Evolutionary conservation across 2,329 filamentous ascomycete species (phyloP).

Genomic region (Ceratocystis albifundus): DNA sequence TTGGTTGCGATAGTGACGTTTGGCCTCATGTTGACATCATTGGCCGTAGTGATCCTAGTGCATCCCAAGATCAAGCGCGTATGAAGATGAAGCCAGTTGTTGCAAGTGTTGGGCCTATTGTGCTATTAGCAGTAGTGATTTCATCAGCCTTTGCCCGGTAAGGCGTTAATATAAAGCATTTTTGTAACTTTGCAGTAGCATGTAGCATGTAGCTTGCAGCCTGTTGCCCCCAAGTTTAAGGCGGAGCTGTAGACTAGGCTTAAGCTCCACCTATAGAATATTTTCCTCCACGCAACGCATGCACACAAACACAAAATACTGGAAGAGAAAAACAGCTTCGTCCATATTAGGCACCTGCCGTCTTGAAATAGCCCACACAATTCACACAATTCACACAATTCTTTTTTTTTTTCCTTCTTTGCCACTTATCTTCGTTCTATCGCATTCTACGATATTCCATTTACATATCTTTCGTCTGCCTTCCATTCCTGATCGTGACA

Average conservation of each 20-base stretch:
- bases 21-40: conserved; percentile 48
- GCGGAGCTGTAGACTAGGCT: conserved; percentile 9
- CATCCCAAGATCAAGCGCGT: conserved; percentile 30
- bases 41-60: conserved; percentile 49
- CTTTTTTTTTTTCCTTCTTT: background rate
- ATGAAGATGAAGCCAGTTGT: background rate
- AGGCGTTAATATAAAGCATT: background rate
- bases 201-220: background rate
- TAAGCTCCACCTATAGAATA: conserved; percentile 1
- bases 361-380: background rate
- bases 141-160: background rate
- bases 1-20: conserved; percentile 55
- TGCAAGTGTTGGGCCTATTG: background rate
- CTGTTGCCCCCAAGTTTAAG: background rate
- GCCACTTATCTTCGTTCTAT: background rate
- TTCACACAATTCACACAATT: no score
- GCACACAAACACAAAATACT: background rate
- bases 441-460: background rate
- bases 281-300: background rate
- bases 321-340: background rate
- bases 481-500: background rate
- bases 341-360: background rate
- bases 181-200: background rate
- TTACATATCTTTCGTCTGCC: background rate
- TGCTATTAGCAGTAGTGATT: background rate